Evolutionary conservation across 768 basidiomycete species (phyloP), one percentile per base, ranked within the genome.

Genomic region (Amanita brunnescens): DNA sequence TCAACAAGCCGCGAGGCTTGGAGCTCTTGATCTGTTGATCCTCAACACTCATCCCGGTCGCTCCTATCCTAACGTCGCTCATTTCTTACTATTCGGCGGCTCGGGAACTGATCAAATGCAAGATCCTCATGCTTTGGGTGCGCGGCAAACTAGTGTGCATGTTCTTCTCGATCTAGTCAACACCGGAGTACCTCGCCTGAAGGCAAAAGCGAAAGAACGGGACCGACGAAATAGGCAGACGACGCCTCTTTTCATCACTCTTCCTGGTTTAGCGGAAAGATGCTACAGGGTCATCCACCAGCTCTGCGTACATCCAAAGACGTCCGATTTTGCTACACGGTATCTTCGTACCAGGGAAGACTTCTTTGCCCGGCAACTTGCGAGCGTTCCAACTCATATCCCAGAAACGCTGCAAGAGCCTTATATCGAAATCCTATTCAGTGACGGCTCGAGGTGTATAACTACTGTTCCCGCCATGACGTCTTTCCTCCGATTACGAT

Each of bases 301-400:
- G 53, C 77, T 98, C 0, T 95, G 90, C 67, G 76, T 83, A n/a
- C 91, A 97, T 59, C 78, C 85, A 7, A 75, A 79, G 35, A 95
- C 93, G 0, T 88, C 88, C 0, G 81, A 84, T 32, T 81, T 83
- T 50, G 83, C 81, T 4, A 84, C 88, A 67, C 81, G 91, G 0
- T 96, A 95, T 61, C 75, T 96, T 30, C 83, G 89, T 32, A 90
- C 88, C 2, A 75, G 85, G 7, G 88, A 95, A 64, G 84, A 93
- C 60, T 97, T 93, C 70, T 92, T 93, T 60, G 80, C 81, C 2
- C 78, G 87, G 2, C 93, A 96, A 61, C 76, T 95, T n/a, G 77
- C 81, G 5, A 79, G 74, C 9, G 74, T 94, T 24, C 87, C 92
- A 1, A 78, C 83, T 23, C 72, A 75, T 52, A 75, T 77, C 0